These are phyloP conservation scores for Pythium plurisporium DNA, from an alignment of 352 stramenopile species.

Conservation along the genomic window DNA sequence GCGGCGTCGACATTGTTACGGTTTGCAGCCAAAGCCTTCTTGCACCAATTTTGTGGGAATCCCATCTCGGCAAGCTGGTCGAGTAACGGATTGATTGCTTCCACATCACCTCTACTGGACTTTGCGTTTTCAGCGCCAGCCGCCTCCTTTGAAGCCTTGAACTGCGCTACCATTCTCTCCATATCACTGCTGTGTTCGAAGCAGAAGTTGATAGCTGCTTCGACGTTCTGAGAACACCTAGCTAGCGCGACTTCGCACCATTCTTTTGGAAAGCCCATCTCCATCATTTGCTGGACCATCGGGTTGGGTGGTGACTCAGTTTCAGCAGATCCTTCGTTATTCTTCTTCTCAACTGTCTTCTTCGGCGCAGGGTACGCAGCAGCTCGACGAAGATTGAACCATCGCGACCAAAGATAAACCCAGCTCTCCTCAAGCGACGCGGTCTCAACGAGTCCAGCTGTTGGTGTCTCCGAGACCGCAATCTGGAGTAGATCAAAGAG, in stretches of 20 bases:
- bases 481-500: conserved; percentile 65
- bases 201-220: conserved; percentile 91
- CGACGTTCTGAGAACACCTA: conserved; percentile 84
- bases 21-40: conserved; percentile 85
- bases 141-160: conserved; percentile 54
- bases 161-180: conserved; percentile 79
- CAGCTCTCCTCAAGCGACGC: conserved; percentile 75
- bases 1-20: conserved; percentile 89
- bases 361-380: conserved; percentile 36
- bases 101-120: conserved; percentile 32
- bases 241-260: conserved; percentile 89
- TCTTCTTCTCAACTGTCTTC: conserved; percentile 26
- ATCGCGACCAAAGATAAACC: conserved; percentile 74
- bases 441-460: conserved; percentile 63
- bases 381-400: conserved; percentile 54
- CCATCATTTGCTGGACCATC: conserved; percentile 91
- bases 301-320: conserved; percentile 38
- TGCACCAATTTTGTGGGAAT: conserved; percentile 91
- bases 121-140: conserved; percentile 15
- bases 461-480: conserved; percentile 69
- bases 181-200: conserved; percentile 92
- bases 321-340: conserved; percentile 23
- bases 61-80: conserved; percentile 91
- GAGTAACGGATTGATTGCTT: conserved; percentile 55
- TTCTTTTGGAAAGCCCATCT: conserved; percentile 91